Evolutionary conservation across 176 grass and related monocot species (phyloP), one percentile per base, ranked within the genome.

Genomic region (Oryza glaberrima): DNA sequence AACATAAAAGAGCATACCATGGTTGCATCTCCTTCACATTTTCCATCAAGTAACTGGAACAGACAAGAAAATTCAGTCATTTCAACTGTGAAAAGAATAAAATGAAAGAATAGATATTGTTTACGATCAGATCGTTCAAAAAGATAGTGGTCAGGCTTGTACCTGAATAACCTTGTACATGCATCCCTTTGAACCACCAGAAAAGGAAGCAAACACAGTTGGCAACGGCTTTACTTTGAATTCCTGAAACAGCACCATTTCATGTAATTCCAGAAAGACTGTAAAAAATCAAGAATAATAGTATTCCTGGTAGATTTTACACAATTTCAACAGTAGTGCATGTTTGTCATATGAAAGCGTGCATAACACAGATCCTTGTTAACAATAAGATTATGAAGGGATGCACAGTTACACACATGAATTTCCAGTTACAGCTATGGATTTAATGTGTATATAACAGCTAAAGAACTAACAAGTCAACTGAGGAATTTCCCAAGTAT

Each of bases 91-190:
- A 25, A 75, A 65, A 34, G 7, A 0, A 17, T 13, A 15, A 32
- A 69, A 72, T 22, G 12, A 67, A 77, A 20, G 81, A 65, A 79
- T 83, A 47, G 38, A 80, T 73, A 52, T 75, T 41, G 46, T 34
- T 54, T 47, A 87, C 11, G 20, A 63, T 86, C 7, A 76, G 68
- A 74, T 17, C 0, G 15, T 17, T 28, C 28, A 69, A 47, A 45
- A 77, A 86, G 44, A 23, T 80, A 66, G 41, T 79, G 19, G 52
- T 68, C 80, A 92, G 0, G 19, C 25, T 83, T 40, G 20, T 23
- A 99, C 96, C 91, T 94, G 94, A 92, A 99, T 84, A 94, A 92
- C 80, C 86, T 94, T 99, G 78, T 92, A 92, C 90, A 99, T 83
- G 79, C 94, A 93, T 83, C 89, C 89, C 66, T 93, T 92, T 82